Conservation (phyloP, 31 red algal species). For the Endocladia muricata region DNA sequence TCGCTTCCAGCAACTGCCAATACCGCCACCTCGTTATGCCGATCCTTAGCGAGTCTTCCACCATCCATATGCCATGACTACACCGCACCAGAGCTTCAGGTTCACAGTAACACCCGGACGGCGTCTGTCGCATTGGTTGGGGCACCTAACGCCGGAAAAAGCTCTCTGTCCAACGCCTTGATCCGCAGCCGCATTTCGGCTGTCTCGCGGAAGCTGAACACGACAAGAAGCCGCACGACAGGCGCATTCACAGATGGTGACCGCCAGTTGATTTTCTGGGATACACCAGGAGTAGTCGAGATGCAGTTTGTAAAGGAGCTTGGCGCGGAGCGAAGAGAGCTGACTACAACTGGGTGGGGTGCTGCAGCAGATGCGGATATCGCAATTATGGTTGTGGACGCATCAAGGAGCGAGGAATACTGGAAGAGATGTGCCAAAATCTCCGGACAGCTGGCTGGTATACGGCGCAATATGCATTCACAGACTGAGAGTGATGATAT, state of each 20-base stretch:
- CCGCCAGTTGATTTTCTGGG: conserved; percentile 56
- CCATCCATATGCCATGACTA: background rate
- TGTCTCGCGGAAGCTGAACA: conserved; percentile 74
- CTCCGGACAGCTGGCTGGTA: conserved; percentile 16
- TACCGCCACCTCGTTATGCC: no score
- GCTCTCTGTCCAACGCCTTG: conserved; percentile 80
- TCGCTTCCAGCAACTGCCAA: no score
- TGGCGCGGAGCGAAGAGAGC: conserved; percentile 19
- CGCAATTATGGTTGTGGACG: conserved; percentile 55
- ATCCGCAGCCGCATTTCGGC: conserved; percentile 69
- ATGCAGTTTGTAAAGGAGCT: conserved; percentile 22
- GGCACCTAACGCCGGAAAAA: conserved; percentile 83
- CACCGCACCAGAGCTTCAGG: conserved; percentile 6
- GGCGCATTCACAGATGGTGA: conserved; percentile 40
- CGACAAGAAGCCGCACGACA: conserved; percentile 44
- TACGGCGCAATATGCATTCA: background rate
- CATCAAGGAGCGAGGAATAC: conserved; percentile 42
- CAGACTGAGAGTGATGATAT: background rate
- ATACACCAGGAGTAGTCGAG: conserved; percentile 75
- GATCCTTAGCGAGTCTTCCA: no score
- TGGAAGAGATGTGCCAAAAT: conserved; percentile 39
- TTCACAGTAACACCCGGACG: conserved; percentile 22
- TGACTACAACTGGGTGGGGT: conserved; percentile 51
- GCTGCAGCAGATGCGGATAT: conserved; percentile 64
- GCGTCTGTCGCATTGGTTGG: conserved; percentile 68